These are phyloP conservation scores for Dentipellis sp. DNA, from an alignment of 768 basidiomycete species.

Conservation along the genomic window DNA sequence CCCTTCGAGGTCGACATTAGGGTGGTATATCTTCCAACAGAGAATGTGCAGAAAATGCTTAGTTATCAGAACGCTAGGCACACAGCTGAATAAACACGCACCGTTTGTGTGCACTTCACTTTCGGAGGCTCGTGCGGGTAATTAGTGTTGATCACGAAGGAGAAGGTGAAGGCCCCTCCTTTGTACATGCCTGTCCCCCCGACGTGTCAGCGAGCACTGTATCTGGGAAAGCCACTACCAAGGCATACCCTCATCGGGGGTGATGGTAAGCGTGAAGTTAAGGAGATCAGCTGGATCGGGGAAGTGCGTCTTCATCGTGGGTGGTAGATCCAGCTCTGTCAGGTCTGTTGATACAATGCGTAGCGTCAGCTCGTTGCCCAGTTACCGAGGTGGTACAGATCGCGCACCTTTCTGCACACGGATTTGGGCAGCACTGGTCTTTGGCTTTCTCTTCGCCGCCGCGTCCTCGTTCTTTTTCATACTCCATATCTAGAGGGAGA, in stretches of 20 bases:
- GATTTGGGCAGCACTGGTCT: conserved; percentile 96
- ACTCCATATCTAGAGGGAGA: conserved; percentile 76
- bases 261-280: conserved; percentile 92
- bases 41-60: not conserved
- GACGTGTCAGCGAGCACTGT: not conserved
- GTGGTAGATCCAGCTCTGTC: conserved; percentile 91
- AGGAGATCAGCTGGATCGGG: conserved; percentile 90
- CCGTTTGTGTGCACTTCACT: conserved; percentile 94
- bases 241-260: conserved; percentile 83
- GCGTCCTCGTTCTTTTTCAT: conserved; percentile 99
- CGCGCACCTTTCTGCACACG: conserved; percentile 94
- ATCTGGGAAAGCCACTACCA: not conserved
- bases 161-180: conserved; percentile 88
- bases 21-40: conserved; percentile 82
- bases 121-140: conserved; percentile 99
- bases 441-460: conserved; percentile 95
- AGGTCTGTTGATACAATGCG: conserved; percentile 47
- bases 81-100: conserved; percentile 27
- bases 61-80: not conserved
- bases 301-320: conserved; percentile 94
- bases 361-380: not conserved
- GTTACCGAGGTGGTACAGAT: not conserved
- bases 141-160: conserved; percentile 93
- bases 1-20: conserved; percentile 95
- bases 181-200: conserved; percentile 84